These are phyloP conservation scores for Phylloporus arenicola DNA, from an alignment of 768 basidiomycete genomes.

Conservation along the genomic window DNA sequence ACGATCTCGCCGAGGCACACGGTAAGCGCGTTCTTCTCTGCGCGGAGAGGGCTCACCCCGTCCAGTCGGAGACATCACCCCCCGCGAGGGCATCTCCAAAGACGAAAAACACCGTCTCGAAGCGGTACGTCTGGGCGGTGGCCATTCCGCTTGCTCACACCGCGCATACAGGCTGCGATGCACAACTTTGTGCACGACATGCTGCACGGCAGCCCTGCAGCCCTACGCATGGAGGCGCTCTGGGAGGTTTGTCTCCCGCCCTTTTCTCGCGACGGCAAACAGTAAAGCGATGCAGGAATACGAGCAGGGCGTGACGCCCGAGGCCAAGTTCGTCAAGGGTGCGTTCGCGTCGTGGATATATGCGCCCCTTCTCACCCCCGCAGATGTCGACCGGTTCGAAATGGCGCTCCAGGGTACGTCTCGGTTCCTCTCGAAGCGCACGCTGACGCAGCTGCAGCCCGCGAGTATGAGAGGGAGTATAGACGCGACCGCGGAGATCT, in stretches of 20 bases:
- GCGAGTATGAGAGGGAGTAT: constrained; percentile 65
- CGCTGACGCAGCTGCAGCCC: constrained; percentile 37
- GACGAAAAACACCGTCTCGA: constrained; percentile 75
- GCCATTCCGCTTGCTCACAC: neutral
- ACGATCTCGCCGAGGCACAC: constrained; percentile 95
- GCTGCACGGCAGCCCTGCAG: constrained; percentile 71
- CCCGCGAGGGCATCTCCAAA: constrained; percentile 80
- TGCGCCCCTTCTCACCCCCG: neutral
- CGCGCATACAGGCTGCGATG: constrained; percentile 68
- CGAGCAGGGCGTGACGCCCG: constrained; percentile 64
- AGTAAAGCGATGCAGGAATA: constrained; percentile 57
- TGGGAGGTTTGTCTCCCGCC: constrained; percentile 47
- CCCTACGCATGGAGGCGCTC: constrained; percentile 58
- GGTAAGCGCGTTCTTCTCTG: constrained; percentile 34
- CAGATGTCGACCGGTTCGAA: constrained; percentile 83
- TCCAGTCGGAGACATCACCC: constrained; percentile 88
- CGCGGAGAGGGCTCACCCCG: neutral
- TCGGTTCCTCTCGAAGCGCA: too few species aligned
- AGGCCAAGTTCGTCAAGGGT: constrained; percentile 88
- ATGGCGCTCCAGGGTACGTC: constrained; percentile 75
- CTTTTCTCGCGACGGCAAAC: neutral
- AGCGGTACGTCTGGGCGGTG: constrained; percentile 39
- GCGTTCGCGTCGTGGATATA: neutral
- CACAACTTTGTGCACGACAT: constrained; percentile 83
- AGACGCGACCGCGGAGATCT: constrained; percentile 39